phyloP scores from a whole-genome alignment of 768 basidiomycete genomes.

The Mycena kentingensis region DNA sequence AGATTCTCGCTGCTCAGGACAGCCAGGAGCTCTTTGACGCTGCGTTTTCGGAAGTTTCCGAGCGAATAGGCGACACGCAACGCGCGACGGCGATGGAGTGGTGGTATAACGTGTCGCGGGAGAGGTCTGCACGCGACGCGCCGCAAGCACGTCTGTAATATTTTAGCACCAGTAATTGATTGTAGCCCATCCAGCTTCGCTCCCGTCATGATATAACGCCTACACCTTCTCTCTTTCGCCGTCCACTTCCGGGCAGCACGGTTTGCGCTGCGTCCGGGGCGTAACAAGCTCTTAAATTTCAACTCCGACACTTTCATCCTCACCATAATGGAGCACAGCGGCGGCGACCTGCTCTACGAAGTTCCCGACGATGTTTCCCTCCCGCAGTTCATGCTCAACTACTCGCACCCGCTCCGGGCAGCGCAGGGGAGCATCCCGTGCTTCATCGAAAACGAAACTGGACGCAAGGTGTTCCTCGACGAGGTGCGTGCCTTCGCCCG shows the following conservation, averaged over 20 bases:
- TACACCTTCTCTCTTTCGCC: too few relatives aligned
- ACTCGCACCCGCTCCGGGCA: constrained; percentile 47
- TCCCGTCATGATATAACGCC: too few relatives aligned
- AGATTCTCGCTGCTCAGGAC: constrained; percentile 36
- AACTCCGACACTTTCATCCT: constrained; percentile 8
- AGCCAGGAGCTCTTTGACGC: constrained; percentile 53
- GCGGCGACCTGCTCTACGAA: constrained; percentile 30
- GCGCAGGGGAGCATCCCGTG: constrained; percentile 42
- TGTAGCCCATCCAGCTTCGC: too few relatives aligned
- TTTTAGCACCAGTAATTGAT: too few relatives aligned
- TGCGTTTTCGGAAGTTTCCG: constrained; percentile 63
- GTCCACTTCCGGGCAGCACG: too few relatives aligned
- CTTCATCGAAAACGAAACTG: constrained; percentile 55
- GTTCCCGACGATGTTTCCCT: constrained; percentile 60
- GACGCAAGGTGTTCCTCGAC: constrained; percentile 38
- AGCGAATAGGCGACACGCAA: constrained; percentile 66
- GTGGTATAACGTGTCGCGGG: constrained; percentile 72
- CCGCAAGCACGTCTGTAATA: neutral
- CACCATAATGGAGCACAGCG: constrained; percentile 33
- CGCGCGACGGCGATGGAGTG: constrained; percentile 68
- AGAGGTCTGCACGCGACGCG: constrained; percentile 12
- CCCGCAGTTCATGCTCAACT: constrained; percentile 59
- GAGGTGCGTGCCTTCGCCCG: constrained; percentile 34
- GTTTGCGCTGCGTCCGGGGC: too few relatives aligned
- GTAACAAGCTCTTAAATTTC: too few relatives aligned